Evolutionary conservation across 352 stramenopile genomes (phyloP).

Genomic region (Globisporangium paddicum): DNA sequence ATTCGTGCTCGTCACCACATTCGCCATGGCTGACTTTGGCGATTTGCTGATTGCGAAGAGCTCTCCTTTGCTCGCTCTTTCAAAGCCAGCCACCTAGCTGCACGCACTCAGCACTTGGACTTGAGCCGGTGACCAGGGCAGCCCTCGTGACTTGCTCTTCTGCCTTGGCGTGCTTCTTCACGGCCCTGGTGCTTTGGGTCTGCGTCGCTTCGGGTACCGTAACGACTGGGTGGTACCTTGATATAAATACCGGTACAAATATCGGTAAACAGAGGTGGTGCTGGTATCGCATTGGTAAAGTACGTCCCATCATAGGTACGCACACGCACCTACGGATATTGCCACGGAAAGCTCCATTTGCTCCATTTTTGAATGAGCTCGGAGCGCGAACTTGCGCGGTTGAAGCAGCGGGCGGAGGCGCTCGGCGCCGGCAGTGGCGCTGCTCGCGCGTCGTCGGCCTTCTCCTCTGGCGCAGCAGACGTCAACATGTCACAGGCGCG

Average conservation of each 20-base stretch:
- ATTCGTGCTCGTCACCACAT: constrained; percentile 5
- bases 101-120: not conserved
- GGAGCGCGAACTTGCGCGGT: constrained; percentile 6
- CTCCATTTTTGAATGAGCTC: constrained; percentile 1
- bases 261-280: too few relatives aligned
- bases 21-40: not conserved
- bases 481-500: not conserved
- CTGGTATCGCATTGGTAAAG: too few relatives aligned
- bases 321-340: not conserved
- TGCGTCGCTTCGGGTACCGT: constrained; percentile 3
- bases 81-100: not conserved
- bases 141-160: not conserved
- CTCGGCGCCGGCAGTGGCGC: not conserved
- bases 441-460: not conserved
- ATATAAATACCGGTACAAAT: not conserved
- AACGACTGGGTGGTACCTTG: not conserved
- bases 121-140: not conserved
- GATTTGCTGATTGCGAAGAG: not conserved
- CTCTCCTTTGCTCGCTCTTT: not conserved
- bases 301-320: too few relatives aligned
- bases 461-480: not conserved
- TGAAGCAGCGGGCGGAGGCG: constrained; percentile 4
- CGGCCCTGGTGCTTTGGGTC: not conserved
- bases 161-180: not conserved
- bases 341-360: not conserved